Conservation (phyloP, 2,329 filamentous ascomycete genomes). For the Trichoderma sp. region DNA sequence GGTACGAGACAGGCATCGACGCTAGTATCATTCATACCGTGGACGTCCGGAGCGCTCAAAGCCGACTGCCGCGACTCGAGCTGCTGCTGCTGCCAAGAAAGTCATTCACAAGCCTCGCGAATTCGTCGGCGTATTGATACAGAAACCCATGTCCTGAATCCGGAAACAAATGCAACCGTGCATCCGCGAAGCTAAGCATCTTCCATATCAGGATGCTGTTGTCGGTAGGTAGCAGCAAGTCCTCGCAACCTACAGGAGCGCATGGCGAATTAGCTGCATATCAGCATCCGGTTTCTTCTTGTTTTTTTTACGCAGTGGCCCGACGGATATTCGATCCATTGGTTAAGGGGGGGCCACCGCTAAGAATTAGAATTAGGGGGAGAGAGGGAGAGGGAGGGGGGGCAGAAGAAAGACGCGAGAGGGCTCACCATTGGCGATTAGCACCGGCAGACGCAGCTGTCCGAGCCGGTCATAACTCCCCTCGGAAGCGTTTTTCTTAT, state of each 20-base stretch:
- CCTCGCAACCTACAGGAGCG: slow-evolving; percentile 31
- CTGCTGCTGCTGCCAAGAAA: slow-evolving; percentile 28
- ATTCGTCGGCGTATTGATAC: slow-evolving; percentile 33
- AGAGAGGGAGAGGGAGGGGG: neutral
- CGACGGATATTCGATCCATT: neutral
- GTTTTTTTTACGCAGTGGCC: neutral
- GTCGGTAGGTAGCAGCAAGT: slow-evolving; percentile 35
- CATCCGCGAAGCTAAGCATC: slow-evolving; percentile 31
- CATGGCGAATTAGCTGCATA: neutral
- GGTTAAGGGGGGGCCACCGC: neutral
- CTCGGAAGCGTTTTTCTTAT: slow-evolving; percentile 32
- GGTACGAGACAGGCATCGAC: neutral
- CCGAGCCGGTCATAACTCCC: slow-evolving; percentile 35
- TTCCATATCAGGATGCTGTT: slow-evolving; percentile 40
- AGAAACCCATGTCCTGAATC: slow-evolving; percentile 38
- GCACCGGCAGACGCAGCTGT: slow-evolving; percentile 35
- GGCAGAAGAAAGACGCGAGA: neutral
- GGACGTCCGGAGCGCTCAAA: slow-evolving; percentile 2
- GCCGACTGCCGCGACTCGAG: slow-evolving; percentile 13
- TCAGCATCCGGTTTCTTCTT: neutral
- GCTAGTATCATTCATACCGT: neutral
- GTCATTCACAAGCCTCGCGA: slow-evolving; percentile 33
- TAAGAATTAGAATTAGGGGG: neutral
- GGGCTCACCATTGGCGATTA: slow-evolving; percentile 40
- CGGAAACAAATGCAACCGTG: slow-evolving; percentile 35